Base-by-base conservation (phyloP, 441 rosid species). In the Gossypium gossypioides region DNA sequence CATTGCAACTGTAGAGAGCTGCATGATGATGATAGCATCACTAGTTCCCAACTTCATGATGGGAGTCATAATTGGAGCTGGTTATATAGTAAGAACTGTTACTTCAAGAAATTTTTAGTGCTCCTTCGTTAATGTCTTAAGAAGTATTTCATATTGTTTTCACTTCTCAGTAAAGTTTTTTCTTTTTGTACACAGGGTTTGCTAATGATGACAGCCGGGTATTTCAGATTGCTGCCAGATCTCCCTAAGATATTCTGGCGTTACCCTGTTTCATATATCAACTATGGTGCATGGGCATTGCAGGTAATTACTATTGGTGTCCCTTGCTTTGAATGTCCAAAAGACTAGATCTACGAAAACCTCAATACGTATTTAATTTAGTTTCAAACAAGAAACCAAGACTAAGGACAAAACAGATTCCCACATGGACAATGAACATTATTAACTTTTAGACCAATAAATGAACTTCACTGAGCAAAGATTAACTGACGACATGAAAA, bases 1-100 rank as follows among this genome's bases (percentile, higher is more conserved):
- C 77, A 77, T 89, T 21, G 80, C 89, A 34, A 86, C 83, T 2
- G 86, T 92, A 68, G 98, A 92, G 85, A 86, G 88, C 75, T 78
- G 88, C 81, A 84, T 89, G 83, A 91, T 91, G 96, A 83, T 85
- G 83, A 81, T 91, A 71, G 96, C 98, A 63, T 81, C 92, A 9
- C 65, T 92, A 54, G 88, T 92, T 69, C 96, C 95, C 15, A 91
- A 86, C 81, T 92, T 85, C 80, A 74, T 92, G 80, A 87, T 83
- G 87, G 96, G 98, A 71, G 75, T 89, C 80, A 73, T 89, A 16
- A 27, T 86, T 16, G 98, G 96, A 75, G 85, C 91, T n/a, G 94
- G 91, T 34, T 80, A 81, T 54, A 81, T 88, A 40, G 92, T 88
- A 82, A 81, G 89, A 74, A 75, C 1, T 15, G 6, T 19, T 10